Evolutionary conservation across 352 stramenopile species (phyloP), one percentile per base, ranked within the genome.

Genomic region (Phytophthora idaei): DNA sequence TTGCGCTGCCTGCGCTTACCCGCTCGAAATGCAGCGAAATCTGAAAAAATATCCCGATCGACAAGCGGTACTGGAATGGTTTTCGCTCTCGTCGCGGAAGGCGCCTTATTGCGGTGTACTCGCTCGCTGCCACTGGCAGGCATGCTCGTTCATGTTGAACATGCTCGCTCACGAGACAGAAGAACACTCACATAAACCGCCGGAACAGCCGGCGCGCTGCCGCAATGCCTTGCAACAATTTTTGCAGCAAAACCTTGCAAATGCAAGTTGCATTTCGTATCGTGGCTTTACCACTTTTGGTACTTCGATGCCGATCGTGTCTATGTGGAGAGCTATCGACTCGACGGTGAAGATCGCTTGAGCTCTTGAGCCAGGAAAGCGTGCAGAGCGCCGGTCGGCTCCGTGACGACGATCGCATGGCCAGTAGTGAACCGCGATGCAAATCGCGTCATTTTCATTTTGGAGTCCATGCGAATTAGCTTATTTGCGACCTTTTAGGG

Each of bases 1-100:
- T 66, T 71, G 57, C 64, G 64, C 57, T 57, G 57, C 64, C 21
- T 51, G 6, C 57, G 64, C 57, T 71, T 71, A 57, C 57, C 25
- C 28, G 12, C 32, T 48, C 29, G 39, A 48, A 57, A 27, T 48
- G 17, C 27, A 41, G 25, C 46, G 41, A 66, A 44, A 55, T 48
- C 44, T 37, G 46, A 61, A 59, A 59, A 34, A 66, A 59, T 39
- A 42, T 45, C 42, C 6, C 14, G 21, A 0, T 21, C 21, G 21
- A 21, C 21, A 21, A 21, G 21, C 21, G 21, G 21, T 28, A 29
- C n/a, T 29, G 6, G 42, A 29, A 8, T n/a, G 44, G 3, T 21
- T 15, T 49, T 14, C 17, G 17, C 31, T 31, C 44, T 47, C 41
- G n/a, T 47, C 41, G 41, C n/a, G n/a, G n/a, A 47, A 42, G 36